Evolutionary conservation across 2,329 filamentous ascomycete genomes (phyloP).

Genomic region (Aspergillus transmontanensis): DNA sequence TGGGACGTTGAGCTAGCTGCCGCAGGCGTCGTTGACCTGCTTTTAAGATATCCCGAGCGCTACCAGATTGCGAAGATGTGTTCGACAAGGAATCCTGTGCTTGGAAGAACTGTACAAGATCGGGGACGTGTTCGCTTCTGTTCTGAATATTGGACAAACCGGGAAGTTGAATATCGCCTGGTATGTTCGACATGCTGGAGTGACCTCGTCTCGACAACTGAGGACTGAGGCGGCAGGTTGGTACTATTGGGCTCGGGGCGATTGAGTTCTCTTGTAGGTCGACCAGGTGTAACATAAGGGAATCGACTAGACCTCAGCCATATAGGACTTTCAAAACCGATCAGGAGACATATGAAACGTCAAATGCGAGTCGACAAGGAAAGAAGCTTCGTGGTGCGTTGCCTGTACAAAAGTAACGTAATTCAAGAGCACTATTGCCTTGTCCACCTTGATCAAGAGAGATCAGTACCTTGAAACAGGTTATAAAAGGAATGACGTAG

Average conservation of each 20-base stretch:
- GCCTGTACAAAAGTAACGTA: not conserved
- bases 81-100: constrained; percentile 26
- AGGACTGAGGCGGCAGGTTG: constrained; percentile 34
- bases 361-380: constrained; percentile 13
- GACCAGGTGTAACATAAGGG: constrained; percentile 34
- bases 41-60: constrained; percentile 32
- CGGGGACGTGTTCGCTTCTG: constrained; percentile 36
- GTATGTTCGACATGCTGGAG: constrained; percentile 28
- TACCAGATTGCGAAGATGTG: constrained; percentile 24
- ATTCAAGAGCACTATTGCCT: not conserved
- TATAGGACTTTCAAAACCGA: constrained; percentile 23
- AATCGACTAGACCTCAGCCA: constrained; percentile 19
- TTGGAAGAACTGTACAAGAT: constrained; percentile 42
- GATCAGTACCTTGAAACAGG: not conserved
- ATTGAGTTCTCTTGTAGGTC: constrained; percentile 28
- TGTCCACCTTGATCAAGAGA: not conserved
- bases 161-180: constrained; percentile 16
- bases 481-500: not conserved
- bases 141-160: constrained; percentile 18
- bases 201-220: constrained; percentile 26
- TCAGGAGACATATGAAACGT: constrained; percentile 9
- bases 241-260: constrained; percentile 39
- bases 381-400: not conserved
- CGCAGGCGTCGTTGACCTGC: constrained; percentile 38
- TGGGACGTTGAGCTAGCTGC: constrained; percentile 37